A percentile compares a stretch with the other conserved stretches of the same genome.
Conservation (phyloP, 2,329 filamentous ascomycete genomes). For the Orbilia quercus region DNA sequence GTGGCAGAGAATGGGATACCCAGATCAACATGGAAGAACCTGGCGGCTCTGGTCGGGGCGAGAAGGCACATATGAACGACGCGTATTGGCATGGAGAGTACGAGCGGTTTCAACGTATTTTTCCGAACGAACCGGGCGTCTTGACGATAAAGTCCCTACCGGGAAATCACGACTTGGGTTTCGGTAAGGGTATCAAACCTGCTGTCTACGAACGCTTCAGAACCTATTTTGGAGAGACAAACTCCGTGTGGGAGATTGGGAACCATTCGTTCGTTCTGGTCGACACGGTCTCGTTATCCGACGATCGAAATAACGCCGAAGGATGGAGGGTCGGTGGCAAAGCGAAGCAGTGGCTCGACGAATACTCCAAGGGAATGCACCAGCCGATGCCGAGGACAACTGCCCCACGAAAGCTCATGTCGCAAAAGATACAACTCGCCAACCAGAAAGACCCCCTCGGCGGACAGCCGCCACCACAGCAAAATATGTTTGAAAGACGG, state of each 20-base stretch:
- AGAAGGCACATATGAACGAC: constrained; percentile 73
- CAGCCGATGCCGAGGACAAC: constrained; percentile 62
- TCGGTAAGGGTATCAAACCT: constrained; percentile 83
- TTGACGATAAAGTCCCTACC: constrained; percentile 87
- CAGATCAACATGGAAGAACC: constrained; percentile 64
- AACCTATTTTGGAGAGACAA: constrained; percentile 89
- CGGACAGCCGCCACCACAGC: constrained; percentile 58
- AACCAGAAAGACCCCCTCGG: constrained; percentile 64
- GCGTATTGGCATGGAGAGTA: constrained; percentile 90
- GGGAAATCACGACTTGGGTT: constrained; percentile 94
- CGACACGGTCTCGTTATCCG: constrained; percentile 87
- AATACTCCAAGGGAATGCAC: constrained; percentile 71
- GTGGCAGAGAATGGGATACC: constrained; percentile 93
- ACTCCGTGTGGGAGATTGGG: constrained; percentile 87
- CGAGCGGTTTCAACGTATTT: constrained; percentile 83
- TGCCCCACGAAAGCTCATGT: constrained; percentile 61
- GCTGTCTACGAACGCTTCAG: constrained; percentile 84
- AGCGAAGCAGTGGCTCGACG: constrained; percentile 69
- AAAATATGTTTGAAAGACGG: constrained; percentile 63
- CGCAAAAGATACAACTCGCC: constrained; percentile 63
- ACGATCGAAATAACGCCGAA: constrained; percentile 76
- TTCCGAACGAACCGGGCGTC: constrained; percentile 73
- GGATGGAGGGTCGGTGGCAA: constrained; percentile 71
- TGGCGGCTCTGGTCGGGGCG: constrained; percentile 33
- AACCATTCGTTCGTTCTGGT: constrained; percentile 96